phyloP scores from a whole-genome alignment of 2,329 filamentous ascomycete species.

The Trichoderma sp. region DNA sequence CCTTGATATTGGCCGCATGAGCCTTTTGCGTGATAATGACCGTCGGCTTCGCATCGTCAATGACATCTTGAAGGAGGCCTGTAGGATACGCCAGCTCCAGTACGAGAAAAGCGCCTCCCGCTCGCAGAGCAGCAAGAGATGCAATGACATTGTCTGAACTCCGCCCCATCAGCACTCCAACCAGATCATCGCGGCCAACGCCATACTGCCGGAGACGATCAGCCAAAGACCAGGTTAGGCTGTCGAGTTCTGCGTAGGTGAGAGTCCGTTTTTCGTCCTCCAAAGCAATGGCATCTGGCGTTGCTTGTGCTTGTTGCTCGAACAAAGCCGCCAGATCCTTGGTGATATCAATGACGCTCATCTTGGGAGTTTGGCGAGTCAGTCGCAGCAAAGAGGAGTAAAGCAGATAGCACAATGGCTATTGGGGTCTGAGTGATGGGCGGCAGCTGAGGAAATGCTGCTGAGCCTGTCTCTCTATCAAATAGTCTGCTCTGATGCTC shows the following conservation, averaged over 20 bases:
- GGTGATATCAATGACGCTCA: slow-evolving; percentile 69
- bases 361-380: slow-evolving; percentile 40
- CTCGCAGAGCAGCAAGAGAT: slow-evolving; percentile 75
- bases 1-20: slow-evolving; percentile 68
- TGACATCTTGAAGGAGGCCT: slow-evolving; percentile 72
- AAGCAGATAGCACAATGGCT: not conserved
- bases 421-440: not conserved
- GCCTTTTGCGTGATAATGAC: slow-evolving; percentile 71
- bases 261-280: slow-evolving; percentile 70
- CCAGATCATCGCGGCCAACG: slow-evolving; percentile 72
- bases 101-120: slow-evolving; percentile 79
- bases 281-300: slow-evolving; percentile 70
- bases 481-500: not conserved
- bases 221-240: slow-evolving; percentile 67
- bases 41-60: slow-evolving; percentile 72
- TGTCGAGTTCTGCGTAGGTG: slow-evolving; percentile 74
- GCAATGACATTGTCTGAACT: slow-evolving; percentile 80
- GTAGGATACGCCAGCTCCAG: slow-evolving; percentile 79
- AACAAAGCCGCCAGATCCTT: slow-evolving; percentile 77
- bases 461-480: not conserved
- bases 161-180: slow-evolving; percentile 74
- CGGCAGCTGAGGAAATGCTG: not conserved
- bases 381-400: not conserved
- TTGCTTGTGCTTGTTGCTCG: slow-evolving; percentile 66
- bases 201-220: slow-evolving; percentile 66